phyloP scores from a whole-genome alignment of 202 grass and related monocot species.

The Carex sylvatica region DNA sequence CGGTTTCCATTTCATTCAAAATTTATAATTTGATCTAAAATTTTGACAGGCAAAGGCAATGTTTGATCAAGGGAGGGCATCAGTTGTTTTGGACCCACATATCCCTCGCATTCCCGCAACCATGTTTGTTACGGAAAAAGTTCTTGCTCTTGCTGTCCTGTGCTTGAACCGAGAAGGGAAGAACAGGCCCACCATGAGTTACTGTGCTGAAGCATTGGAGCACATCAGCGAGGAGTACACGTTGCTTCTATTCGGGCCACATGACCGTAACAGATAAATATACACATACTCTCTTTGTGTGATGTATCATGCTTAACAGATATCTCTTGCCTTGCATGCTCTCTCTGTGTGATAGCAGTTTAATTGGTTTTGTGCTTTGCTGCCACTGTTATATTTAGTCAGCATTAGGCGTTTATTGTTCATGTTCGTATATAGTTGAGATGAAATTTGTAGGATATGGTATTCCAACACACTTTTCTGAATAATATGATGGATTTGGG shows the following conservation, averaged over 20 bases:
- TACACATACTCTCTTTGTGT: not conserved
- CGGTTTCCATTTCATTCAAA: not conserved
- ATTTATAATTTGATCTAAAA: not conserved
- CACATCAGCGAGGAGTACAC: slow-evolving; percentile 38
- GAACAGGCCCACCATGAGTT: slow-evolving; percentile 24
- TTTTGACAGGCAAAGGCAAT: slow-evolving; percentile 13
- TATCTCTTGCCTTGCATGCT: not conserved
- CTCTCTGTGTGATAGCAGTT: not conserved
- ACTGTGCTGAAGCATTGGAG: slow-evolving; percentile 33
- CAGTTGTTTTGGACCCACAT: slow-evolving; percentile 27
- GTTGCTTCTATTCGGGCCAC: not conserved
- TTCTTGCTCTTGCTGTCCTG: slow-evolving; percentile 31
- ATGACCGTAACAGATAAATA: not conserved
- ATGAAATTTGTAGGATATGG: not conserved
- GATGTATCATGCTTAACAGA: not conserved
- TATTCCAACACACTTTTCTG: not conserved
- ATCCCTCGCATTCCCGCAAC: slow-evolving; percentile 18
- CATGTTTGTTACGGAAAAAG: slow-evolving; percentile 20
- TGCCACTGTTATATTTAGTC: not conserved
- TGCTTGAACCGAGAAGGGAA: slow-evolving; percentile 32
- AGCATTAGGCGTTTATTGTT: not conserved
- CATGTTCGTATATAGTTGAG: not conserved
- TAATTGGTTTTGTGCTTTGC: not conserved
- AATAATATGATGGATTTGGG: not conserved
- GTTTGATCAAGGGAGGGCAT: slow-evolving; percentile 25